Evolutionary conservation across 495 filamentous ascomycete genomes (phyloP).

Genomic region (Pseudomonodictys pantanalensis): DNA sequence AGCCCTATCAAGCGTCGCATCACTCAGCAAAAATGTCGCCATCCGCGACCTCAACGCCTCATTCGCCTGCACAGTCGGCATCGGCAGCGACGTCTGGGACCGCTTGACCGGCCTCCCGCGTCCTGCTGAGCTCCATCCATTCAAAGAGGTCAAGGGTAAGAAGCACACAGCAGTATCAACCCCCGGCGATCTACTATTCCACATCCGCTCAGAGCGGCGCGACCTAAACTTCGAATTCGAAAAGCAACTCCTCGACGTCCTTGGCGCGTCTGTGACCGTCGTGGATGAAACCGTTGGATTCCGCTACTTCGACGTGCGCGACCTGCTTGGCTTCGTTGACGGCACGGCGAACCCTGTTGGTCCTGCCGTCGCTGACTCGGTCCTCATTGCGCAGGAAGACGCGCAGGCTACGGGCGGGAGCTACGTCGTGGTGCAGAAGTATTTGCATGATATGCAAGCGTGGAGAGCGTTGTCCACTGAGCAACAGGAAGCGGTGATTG

Average conservation of each 20-base stretch:
- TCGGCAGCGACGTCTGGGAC: constrained; percentile 53
- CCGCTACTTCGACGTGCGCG: constrained; percentile 59
- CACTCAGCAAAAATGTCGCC: constrained; percentile 54
- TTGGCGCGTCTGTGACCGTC: constrained; percentile 48
- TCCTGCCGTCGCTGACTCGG: constrained; percentile 43
- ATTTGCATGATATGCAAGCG: constrained; percentile 51
- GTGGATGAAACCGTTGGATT: constrained; percentile 57
- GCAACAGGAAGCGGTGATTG: constrained; percentile 56
- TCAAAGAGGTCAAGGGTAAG: constrained; percentile 46
- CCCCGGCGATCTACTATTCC: constrained; percentile 56
- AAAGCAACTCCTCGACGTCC: constrained; percentile 50
- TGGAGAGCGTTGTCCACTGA: constrained; percentile 51
- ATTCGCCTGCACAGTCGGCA: constrained; percentile 55
- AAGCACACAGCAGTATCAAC: constrained; percentile 44
- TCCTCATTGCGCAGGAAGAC: constrained; percentile 50
- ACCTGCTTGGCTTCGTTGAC: constrained; percentile 59
- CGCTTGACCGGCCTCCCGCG: constrained; percentile 45
- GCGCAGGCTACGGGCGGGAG: constrained; percentile 46
- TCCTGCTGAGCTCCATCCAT: constrained; percentile 54
- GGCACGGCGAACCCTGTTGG: constrained; percentile 59
- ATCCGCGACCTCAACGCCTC: constrained; percentile 51
- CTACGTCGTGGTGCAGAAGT: constrained; percentile 60
- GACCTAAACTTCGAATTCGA: constrained; percentile 60
- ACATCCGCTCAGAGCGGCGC: constrained; percentile 56
- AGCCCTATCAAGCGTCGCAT: constrained; percentile 45